Evolutionary conservation across 306 rosid genomes (phyloP), one percentile per base, ranked within the genome.

Genomic region (Trifolium subterraneum): DNA sequence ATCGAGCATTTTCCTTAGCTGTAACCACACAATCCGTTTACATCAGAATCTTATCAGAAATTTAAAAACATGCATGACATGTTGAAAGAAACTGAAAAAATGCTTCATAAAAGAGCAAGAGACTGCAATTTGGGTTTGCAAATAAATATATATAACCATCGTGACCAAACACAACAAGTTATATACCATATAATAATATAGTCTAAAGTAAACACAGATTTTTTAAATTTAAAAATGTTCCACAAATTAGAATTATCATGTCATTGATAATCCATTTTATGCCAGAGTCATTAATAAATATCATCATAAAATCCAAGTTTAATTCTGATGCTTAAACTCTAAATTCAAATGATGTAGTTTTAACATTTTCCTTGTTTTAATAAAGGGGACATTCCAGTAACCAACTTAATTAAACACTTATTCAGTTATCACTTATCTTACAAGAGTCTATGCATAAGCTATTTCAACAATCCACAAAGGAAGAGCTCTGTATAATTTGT

Each of bases 1-100:
- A 85, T 95, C 99, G 68, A 95, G 99, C 98, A 90, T 90, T 90
- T 80, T 90, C 78, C 96, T 78, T 36, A 90, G 91, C 99, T 95
- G 98, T 82, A 84, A 81, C 71, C 44, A 81, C 70, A 79, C 74
- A 83, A 68, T 74, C 6, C 73, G 52, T 42, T 20, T 7, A 36
- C 10, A 72, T 86, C 62, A 80, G 63, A 56, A 36, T 61, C 14
- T 31, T 64, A 59, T 56, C 63, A 29, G 20, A 54, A 72, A 60
- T 12, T n/a, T 65, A 8, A 73, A 63, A 67, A 42, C 33, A 58
- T 25, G 60, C 33, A 58, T 25, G 60, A 63, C 52, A 38, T 31
- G n/a, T 25, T 38, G 22, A 48, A 54, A 72, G 39, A 54, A 48
- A 65, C 63, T 45, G 29, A 47, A 41, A 12, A 58, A 9, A 20